phyloP scores from a whole-genome alignment of 2,329 filamentous ascomycete genomes.

The Penicillium sp. region DNA sequence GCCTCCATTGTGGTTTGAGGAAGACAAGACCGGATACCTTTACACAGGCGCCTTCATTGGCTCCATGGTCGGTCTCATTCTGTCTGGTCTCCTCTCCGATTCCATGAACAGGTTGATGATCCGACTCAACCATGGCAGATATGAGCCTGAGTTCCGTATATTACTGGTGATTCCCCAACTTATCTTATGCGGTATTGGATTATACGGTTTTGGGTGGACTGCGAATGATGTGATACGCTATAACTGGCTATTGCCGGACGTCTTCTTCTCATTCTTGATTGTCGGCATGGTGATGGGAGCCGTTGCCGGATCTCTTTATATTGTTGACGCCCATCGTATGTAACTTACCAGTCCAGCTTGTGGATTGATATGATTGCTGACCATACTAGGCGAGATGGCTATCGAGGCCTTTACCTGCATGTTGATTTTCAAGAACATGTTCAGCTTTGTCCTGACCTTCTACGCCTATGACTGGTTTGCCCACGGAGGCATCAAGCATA shows the following conservation, averaged over 20 bases:
- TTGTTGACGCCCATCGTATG: constrained; percentile 86
- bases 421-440: constrained; percentile 92
- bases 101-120: constrained; percentile 68
- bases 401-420: constrained; percentile 87
- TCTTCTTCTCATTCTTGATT: constrained; percentile 81
- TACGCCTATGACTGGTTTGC: constrained; percentile 81
- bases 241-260: constrained; percentile 68
- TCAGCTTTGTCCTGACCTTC: constrained; percentile 80
- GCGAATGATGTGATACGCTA: constrained; percentile 59
- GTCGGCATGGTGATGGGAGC: constrained; percentile 90
- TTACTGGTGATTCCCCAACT: constrained; percentile 78
- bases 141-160: constrained; percentile 88
- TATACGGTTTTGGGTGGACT: constrained; percentile 81
- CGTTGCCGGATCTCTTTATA: constrained; percentile 78
- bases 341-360: constrained; percentile 21
- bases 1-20: constrained; percentile 74
- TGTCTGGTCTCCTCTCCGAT: constrained; percentile 74
- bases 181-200: constrained; percentile 68
- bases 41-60: constrained; percentile 85
- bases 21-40: constrained; percentile 78
- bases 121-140: constrained; percentile 70
- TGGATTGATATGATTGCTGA: constrained; percentile 9
- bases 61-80: constrained; percentile 68
- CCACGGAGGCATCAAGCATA: constrained; percentile 50
- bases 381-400: constrained; percentile 62